phyloP scores from a whole-genome alignment of 1,284 basidiomycete species.

The Malassezia vespertilionis region DNA sequence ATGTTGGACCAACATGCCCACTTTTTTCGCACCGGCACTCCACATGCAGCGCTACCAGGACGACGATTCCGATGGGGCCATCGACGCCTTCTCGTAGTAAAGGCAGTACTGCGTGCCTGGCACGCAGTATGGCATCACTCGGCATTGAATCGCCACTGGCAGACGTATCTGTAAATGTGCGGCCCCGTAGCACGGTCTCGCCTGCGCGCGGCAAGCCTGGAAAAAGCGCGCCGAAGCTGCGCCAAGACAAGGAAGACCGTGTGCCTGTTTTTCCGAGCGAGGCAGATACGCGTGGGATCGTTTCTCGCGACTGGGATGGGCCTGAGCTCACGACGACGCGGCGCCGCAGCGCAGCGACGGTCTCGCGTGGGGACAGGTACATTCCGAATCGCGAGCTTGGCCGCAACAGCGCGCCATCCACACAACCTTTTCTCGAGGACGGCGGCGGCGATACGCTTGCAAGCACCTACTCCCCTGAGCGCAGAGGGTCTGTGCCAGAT shows the following conservation, averaged over 20 bases:
- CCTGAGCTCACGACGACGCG: constrained; percentile 24
- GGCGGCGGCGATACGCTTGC: constrained; percentile 30
- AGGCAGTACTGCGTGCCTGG: constrained; percentile 3
- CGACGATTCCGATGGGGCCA: constrained; percentile 8
- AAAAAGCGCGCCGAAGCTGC: background rate
- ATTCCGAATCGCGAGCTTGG: constrained; percentile 40
- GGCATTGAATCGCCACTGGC: constrained; percentile 27
- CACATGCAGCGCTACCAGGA: background rate
- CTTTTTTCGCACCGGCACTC: too few relatives aligned
- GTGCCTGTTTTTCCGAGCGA: constrained; percentile 17
- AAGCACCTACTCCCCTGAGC: constrained; percentile 6
- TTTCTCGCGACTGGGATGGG: constrained; percentile 35
- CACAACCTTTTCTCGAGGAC: constrained; percentile 22
- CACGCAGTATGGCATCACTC: constrained; percentile 9
- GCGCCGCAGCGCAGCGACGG: constrained; percentile 22
- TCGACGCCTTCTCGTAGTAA: constrained; percentile 12
- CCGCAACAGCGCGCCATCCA: constrained; percentile 19
- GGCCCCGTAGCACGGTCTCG: constrained; percentile 16
- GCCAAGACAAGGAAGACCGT: constrained; percentile 26
- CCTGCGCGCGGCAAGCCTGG: constrained; percentile 10
- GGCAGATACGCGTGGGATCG: constrained; percentile 18
- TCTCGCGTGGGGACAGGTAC: constrained; percentile 37
- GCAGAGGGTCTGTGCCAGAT: constrained; percentile 15
- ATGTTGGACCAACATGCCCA: constrained; percentile 11
- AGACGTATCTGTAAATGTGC: constrained; percentile 27